phyloP scores from a whole-genome alignment of 768 basidiomycete genomes.

The Boletus eberwhitei region DNA sequence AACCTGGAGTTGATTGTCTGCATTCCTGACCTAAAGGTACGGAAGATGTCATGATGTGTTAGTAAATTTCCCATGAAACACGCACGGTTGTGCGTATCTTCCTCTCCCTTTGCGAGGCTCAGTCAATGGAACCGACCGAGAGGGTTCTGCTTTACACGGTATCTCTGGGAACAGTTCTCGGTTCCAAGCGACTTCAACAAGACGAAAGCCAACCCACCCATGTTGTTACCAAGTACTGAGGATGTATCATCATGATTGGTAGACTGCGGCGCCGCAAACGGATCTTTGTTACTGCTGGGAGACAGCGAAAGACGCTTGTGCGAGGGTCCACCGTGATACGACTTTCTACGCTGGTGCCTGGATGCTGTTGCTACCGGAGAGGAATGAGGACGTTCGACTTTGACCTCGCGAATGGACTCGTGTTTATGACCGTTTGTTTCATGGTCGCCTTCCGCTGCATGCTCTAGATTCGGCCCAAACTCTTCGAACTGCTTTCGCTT shows the following conservation, averaged over 20 bases:
- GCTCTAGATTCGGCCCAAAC: constrained; percentile 12
- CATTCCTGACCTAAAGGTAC: constrained; percentile 23
- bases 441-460: constrained; percentile 2
- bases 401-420: not conserved
- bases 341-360: constrained; percentile 15
- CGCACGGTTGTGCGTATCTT: constrained; percentile 51
- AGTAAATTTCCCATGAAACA: not conserved
- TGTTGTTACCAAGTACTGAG: not conserved
- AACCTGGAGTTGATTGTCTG: constrained; percentile 61
- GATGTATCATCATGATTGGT: not conserved
- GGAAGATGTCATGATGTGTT: not conserved
- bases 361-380: not conserved
- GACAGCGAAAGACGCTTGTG: constrained; percentile 5
- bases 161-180: constrained; percentile 9
- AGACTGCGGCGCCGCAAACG: constrained; percentile 3
- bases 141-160: constrained; percentile 9
- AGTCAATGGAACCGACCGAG: constrained; percentile 7
- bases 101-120: constrained; percentile 51
- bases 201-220: constrained; percentile 12
- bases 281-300: constrained; percentile 4
- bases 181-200: not conserved
- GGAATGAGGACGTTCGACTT: not conserved
- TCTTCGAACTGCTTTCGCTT: constrained; percentile 29
- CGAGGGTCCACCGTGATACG: constrained; percentile 14
- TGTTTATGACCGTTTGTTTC: constrained; percentile 2